These are phyloP conservation scores for Laburnicola sp. DNA, from an alignment of 2,329 filamentous ascomycete genomes.

Conservation along the genomic window DNA sequence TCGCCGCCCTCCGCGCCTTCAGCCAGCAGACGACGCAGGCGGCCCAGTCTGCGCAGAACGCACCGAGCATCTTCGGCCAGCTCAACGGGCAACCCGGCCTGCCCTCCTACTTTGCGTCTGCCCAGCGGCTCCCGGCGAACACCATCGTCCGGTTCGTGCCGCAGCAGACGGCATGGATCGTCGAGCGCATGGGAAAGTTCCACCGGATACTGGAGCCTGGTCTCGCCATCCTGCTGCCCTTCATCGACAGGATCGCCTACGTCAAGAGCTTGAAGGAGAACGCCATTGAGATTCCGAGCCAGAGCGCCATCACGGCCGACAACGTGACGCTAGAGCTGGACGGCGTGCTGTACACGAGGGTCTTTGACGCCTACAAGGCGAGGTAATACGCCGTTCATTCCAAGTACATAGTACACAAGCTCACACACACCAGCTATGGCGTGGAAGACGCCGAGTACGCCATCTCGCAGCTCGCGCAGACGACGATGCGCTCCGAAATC, in stretches of 20 bases:
- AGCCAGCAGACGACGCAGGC: conserved; percentile 35
- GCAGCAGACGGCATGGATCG: conserved; percentile 99
- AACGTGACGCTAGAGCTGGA: conserved; percentile 97
- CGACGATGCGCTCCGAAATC: conserved; percentile 98
- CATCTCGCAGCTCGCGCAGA: conserved; percentile 96
- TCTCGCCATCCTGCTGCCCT: conserved; percentile 82
- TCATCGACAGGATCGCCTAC: conserved; percentile 94
- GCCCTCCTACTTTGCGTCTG: conserved; percentile 73
- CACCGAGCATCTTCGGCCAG: conserved; percentile 32
- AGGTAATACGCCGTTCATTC: conserved; percentile 60
- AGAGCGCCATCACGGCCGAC: conserved; percentile 97
- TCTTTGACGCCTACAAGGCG: conserved; percentile 98
- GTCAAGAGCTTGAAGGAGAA: conserved; percentile 97
- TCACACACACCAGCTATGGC: conserved; percentile 69
- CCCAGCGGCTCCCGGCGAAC: conserved; percentile 76
- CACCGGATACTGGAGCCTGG: conserved; percentile 90
- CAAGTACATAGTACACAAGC: neutral
- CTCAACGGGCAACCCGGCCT: conserved; percentile 47
- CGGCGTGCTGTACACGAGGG: conserved; percentile 90
- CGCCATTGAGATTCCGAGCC: conserved; percentile 94
- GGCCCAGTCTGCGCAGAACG: conserved; percentile 24
- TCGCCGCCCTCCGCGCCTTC: conserved; percentile 32
- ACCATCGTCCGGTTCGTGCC: conserved; percentile 95
- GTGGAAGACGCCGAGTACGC: conserved; percentile 99
- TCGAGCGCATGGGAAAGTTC: conserved; percentile 99